Percentiles rank a stretch among this genome's conserved stretches.
These are phyloP conservation scores for Leccinum variicolor DNA, from an alignment of 768 basidiomycete species.

Conservation along the genomic window DNA sequence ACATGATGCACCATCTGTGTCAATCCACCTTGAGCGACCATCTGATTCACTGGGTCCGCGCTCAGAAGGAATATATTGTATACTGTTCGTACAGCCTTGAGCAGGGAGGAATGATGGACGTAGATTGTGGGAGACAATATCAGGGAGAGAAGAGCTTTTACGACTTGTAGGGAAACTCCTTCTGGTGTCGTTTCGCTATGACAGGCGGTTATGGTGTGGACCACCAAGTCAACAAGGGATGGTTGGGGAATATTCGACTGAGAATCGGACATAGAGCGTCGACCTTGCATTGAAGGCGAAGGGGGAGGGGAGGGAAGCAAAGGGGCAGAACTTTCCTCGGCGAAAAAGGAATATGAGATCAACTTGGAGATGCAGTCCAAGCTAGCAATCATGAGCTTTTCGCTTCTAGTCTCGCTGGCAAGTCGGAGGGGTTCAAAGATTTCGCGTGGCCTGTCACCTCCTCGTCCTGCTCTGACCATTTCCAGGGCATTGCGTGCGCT, in stretches of 20 bases:
- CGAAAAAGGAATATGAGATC: constrained; percentile 96
- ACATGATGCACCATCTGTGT: constrained; percentile 99
- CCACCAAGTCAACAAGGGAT: constrained; percentile 88
- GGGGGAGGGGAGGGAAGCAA: constrained; percentile 70
- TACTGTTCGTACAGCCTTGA: constrained; percentile 96
- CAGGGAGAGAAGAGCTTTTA: constrained; percentile 88
- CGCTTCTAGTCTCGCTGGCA: constrained; percentile 92
- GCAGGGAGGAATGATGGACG: constrained; percentile 92
- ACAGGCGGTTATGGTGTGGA: constrained; percentile 90
- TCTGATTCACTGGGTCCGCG: constrained; percentile 88
- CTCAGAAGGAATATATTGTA: constrained; percentile 97
- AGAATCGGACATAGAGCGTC: constrained; percentile 41
- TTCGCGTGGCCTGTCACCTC: constrained; percentile 74
- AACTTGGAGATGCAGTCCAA: constrained; percentile 97
- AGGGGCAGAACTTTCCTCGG: constrained; percentile 52
- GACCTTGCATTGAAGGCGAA: constrained; percentile 54
- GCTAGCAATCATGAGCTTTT: constrained; percentile 94
- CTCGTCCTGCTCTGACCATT: constrained; percentile 72
- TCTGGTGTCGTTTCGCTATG: constrained; percentile 88
- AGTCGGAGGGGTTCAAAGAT: constrained; percentile 95
- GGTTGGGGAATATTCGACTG: constrained; percentile 54
- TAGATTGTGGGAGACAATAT: constrained; percentile 83
- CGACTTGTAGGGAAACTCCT: constrained; percentile 91
- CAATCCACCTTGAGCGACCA: constrained; percentile 96
- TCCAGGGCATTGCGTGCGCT: constrained; percentile 80